Conservation (phyloP, 2,329 filamentous ascomycete species). For the Ilyonectria robusta region DNA sequence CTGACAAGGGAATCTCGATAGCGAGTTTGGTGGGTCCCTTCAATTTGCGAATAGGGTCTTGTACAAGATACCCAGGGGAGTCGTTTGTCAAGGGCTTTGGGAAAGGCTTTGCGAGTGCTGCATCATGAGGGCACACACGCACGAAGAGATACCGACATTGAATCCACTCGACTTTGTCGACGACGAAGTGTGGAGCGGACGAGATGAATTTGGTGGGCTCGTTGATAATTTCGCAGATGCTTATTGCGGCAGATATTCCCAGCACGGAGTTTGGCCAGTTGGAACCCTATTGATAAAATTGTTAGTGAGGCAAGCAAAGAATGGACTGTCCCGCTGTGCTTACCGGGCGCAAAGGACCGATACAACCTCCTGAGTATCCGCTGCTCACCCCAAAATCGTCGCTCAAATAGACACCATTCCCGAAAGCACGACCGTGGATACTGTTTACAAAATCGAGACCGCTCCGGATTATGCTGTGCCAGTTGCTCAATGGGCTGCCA, state of each 20-base stretch:
- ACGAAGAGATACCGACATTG: slow-evolving; percentile 88
- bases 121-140: slow-evolving; percentile 31
- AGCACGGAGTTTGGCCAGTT: slow-evolving; percentile 79
- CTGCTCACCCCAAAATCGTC: slow-evolving; percentile 32
- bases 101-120: slow-evolving; percentile 29
- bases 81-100: slow-evolving; percentile 18
- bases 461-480: slow-evolving; percentile 90
- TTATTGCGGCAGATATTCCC: slow-evolving; percentile 71
- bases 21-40: neutral
- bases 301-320: slow-evolving; percentile 14
- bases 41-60: slow-evolving; percentile 43
- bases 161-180: slow-evolving; percentile 86
- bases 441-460: slow-evolving; percentile 80
- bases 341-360: neutral
- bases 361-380: slow-evolving; percentile 23
- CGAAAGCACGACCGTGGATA: slow-evolving; percentile 77
- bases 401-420: slow-evolving; percentile 88
- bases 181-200: slow-evolving; percentile 75
- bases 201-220: slow-evolving; percentile 72
- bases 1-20: slow-evolving; percentile 48
- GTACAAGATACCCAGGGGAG: slow-evolving; percentile 42
- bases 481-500: slow-evolving; percentile 82
- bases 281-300: neutral
- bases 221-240: slow-evolving; percentile 90
- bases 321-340: neutral